These are phyloP conservation scores for Brassica nigra DNA, from an alignment of 345 rosid species.

Conservation along the genomic window DNA sequence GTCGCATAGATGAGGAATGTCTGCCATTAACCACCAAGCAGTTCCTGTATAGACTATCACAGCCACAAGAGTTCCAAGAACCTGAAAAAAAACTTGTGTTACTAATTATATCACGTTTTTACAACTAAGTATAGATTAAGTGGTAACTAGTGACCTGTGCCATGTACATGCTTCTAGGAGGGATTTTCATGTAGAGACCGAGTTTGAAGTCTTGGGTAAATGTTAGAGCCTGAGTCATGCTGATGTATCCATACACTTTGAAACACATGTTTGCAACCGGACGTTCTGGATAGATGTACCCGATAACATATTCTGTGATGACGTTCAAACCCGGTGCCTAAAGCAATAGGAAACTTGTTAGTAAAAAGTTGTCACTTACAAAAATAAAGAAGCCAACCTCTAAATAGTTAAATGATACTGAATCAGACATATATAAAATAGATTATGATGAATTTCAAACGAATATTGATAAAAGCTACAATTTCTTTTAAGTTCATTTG, in stretches of 20 bases:
- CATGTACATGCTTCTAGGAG: constrained; percentile 81
- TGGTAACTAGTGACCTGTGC: constrained; percentile 37
- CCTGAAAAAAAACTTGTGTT: constrained; percentile 42
- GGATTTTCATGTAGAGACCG: constrained; percentile 93
- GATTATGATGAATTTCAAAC: neutral
- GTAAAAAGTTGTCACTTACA: neutral
- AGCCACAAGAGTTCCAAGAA: constrained; percentile 63
- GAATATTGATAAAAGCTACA: neutral
- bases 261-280: constrained; percentile 95
- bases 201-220: constrained; percentile 76
- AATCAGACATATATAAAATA: neutral
- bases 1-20: constrained; percentile 69
- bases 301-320: constrained; percentile 77
- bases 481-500: neutral
- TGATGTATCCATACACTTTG: constrained; percentile 86
- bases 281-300: constrained; percentile 72
- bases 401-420: neutral
- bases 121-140: neutral
- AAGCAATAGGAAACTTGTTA: constrained; percentile 6
- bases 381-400: neutral
- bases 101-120: neutral
- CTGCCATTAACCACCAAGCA: constrained; percentile 88
- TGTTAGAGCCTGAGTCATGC: constrained; percentile 74
- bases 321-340: constrained; percentile 70
- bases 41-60: constrained; percentile 56